phyloP scores from a whole-genome alignment of 805 yeast species.

The Vanderwaltozyma polyspora region DNA sequence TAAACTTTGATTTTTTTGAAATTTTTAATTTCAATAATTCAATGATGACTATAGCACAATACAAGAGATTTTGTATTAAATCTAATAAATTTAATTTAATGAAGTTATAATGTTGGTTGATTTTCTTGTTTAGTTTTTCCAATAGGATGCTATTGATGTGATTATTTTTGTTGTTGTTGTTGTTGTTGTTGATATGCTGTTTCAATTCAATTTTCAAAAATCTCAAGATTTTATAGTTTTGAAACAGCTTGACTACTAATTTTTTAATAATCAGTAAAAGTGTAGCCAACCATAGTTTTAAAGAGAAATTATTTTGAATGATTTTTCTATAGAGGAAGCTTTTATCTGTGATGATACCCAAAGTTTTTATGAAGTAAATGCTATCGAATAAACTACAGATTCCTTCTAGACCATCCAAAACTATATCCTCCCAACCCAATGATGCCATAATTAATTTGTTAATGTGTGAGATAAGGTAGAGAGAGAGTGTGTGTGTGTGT shows the following conservation, averaged over 20 bases:
- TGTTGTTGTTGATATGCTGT: background rate
- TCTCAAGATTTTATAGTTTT: conserved; percentile 6
- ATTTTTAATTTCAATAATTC: conserved; percentile 14
- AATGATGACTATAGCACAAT: conserved; percentile 13
- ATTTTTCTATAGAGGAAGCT: conserved; percentile 16
- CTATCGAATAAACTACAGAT: conserved; percentile 20
- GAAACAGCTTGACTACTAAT: conserved; percentile 7
- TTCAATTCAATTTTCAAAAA: background rate
- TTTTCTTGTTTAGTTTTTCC: conserved; percentile 9
- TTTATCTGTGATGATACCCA: conserved; percentile 19
- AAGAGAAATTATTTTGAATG: conserved; percentile 20
- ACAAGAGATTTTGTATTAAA: conserved; percentile 16
- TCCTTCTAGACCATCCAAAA: conserved; percentile 15
- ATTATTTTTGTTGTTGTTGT: conserved; percentile 2
- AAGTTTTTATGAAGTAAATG: conserved; percentile 17
- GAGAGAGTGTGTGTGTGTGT: too few species aligned
- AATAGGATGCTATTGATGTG: conserved; percentile 10
- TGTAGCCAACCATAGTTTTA: conserved; percentile 22
- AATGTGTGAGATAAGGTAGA: too few species aligned
- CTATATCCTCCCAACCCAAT: conserved; percentile 10
- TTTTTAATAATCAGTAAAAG: conserved; percentile 16
- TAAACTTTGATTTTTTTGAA: conserved; percentile 6
- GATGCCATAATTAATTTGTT: too few species aligned
- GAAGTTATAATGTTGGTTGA: conserved; percentile 7
- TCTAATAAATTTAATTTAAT: conserved; percentile 15